Conservation (phyloP, 805 yeast genomes). For the Lipomyces sp. region DNA sequence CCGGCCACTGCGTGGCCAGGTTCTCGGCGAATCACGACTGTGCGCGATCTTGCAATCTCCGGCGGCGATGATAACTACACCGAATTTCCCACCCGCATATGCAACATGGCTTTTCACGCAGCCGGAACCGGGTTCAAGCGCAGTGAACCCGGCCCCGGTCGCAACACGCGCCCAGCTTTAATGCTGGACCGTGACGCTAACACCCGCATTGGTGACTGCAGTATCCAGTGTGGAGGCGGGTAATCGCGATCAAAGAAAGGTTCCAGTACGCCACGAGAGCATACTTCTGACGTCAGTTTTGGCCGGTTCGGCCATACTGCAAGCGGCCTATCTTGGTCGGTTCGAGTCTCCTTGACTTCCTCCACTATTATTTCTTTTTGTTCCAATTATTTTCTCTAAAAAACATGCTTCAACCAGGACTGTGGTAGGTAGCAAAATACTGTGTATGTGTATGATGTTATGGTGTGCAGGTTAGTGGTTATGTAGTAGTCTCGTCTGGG, state of each 20-base stretch:
- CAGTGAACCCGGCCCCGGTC: not conserved
- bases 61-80: conserved; percentile 18
- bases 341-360: not conserved
- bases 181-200: not conserved
- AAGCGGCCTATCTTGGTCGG: too few relatives aligned
- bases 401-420: too few relatives aligned
- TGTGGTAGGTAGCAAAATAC: too few relatives aligned
- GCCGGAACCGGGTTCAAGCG: too few relatives aligned
- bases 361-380: not conserved
- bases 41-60: not conserved
- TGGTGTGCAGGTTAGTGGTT: too few relatives aligned
- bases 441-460: too few relatives aligned
- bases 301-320: too few relatives aligned
- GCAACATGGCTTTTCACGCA: conserved; percentile 5
- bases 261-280: conserved; percentile 16
- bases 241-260: conserved; percentile 24
- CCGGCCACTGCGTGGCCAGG: too few relatives aligned
- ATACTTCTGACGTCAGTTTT: not conserved
- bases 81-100: conserved; percentile 32
- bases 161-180: not conserved
- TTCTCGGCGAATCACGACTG: too few relatives aligned
- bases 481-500: too few relatives aligned
- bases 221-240: conserved; percentile 17
- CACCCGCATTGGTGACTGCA: too few relatives aligned
- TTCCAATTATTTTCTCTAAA: too few relatives aligned